These are phyloP conservation scores for Paramyrothecium roridum DNA, from an alignment of 2,329 filamentous ascomycete species.

Conservation along the genomic window DNA sequence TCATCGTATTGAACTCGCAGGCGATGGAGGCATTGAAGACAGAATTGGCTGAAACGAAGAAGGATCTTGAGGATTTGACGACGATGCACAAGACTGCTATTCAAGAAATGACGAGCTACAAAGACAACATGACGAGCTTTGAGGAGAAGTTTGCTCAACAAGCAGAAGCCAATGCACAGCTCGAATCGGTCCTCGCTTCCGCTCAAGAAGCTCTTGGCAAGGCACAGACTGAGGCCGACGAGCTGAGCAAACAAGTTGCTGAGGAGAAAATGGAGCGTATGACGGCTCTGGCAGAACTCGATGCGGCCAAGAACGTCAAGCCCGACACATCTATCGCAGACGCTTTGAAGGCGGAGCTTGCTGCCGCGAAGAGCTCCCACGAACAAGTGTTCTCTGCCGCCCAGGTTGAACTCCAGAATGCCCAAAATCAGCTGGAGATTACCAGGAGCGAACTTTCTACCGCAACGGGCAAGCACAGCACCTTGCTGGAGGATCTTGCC, in stretches of 20 bases:
- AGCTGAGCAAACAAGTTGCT: constrained; percentile 51
- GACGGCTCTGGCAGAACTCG: constrained; percentile 57
- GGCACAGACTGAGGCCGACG: constrained; percentile 44
- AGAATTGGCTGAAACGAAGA: constrained; percentile 31
- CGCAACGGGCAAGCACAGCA: constrained; percentile 28
- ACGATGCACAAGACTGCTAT: constrained; percentile 33
- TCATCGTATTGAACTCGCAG: constrained; percentile 39
- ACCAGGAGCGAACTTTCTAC: constrained; percentile 24
- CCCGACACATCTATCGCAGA: constrained; percentile 54
- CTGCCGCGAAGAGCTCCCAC: constrained; percentile 42
- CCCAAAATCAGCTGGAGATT: constrained; percentile 26
- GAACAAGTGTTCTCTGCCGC: constrained; percentile 36
- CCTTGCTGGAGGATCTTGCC: constrained; percentile 39
- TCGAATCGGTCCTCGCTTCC: constrained; percentile 30
- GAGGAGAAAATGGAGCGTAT: constrained; percentile 59
- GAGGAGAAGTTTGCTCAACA: constrained; percentile 34
- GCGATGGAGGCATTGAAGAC: constrained; percentile 36
- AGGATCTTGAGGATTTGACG: constrained; percentile 41
- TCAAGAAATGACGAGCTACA: constrained; percentile 37
- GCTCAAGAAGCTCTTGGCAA: constrained; percentile 42
- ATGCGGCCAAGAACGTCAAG: constrained; percentile 53
- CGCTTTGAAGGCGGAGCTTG: constrained; percentile 47
- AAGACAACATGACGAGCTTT: constrained; percentile 25
- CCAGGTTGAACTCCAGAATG: constrained; percentile 28
- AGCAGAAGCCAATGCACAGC: constrained; percentile 28